Conservation (phyloP, 805 yeast species). For the Maudiozyma turicensis region DNA sequence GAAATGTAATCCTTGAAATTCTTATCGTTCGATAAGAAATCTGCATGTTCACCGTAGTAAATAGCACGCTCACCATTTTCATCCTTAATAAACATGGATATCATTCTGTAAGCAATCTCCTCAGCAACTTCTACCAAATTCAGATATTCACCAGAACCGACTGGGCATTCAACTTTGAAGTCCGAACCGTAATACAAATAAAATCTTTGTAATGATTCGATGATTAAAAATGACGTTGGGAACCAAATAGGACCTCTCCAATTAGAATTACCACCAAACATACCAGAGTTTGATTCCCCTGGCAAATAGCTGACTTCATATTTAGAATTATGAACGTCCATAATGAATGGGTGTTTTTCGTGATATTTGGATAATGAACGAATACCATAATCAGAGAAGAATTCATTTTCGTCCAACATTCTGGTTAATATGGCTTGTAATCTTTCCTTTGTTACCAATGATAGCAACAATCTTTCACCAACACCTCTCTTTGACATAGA, state of each 20-base stretch:
- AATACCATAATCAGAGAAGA: slow-evolving; percentile 75
- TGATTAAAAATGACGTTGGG: slow-evolving; percentile 78
- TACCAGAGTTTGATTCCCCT: slow-evolving; percentile 84
- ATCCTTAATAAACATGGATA: slow-evolving; percentile 64
- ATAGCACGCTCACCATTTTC: slow-evolving; percentile 64
- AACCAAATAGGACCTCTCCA: slow-evolving; percentile 99
- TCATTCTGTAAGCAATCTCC: slow-evolving; percentile 78
- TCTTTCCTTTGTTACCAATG: slow-evolving; percentile 75
- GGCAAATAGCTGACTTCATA: slow-evolving; percentile 70
- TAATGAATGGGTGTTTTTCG: slow-evolving; percentile 72
- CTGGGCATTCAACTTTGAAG: slow-evolving; percentile 84
- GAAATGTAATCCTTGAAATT: slow-evolving; percentile 67
- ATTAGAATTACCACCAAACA: slow-evolving; percentile 94
- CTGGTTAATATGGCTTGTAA: slow-evolving; percentile 62
- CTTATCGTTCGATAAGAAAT: slow-evolving; percentile 53
- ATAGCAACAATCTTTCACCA: slow-evolving; percentile 70
- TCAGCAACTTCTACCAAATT: slow-evolving; percentile 88
- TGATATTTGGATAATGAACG: slow-evolving; percentile 84
- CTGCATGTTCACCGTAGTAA: slow-evolving; percentile 57
- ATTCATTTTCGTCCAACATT: slow-evolving; percentile 81
- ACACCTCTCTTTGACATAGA: slow-evolving; percentile 75
- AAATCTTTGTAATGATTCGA: slow-evolving; percentile 81
- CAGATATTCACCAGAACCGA: slow-evolving; percentile 65
- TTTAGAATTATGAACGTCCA: slow-evolving; percentile 70
- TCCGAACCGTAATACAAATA: slow-evolving; percentile 81